Conservation (phyloP, 768 basidiomycete species). For the Suillus occidentalis region DNA sequence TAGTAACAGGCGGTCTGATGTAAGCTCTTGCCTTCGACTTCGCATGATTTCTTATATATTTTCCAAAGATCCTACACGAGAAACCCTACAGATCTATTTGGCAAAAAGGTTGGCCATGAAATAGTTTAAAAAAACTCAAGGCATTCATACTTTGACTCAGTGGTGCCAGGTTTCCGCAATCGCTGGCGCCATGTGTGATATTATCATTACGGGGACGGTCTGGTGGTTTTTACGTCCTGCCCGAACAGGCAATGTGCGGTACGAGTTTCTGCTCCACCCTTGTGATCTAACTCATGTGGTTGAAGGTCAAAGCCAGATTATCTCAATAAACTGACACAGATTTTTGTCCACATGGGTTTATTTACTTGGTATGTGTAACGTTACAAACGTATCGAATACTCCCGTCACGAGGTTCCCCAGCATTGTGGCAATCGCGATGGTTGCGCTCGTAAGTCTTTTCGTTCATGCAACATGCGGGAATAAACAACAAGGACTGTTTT, state of each 20-base stretch:
- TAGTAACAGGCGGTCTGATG: slow-evolving; percentile 10
- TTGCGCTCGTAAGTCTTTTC: slow-evolving; percentile 11
- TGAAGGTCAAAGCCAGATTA: slow-evolving; percentile 1
- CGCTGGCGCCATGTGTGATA: slow-evolving; percentile 22
- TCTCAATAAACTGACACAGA: slow-evolving; percentile 14
- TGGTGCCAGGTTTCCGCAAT: slow-evolving; percentile 10
- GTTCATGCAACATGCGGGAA: not conserved
- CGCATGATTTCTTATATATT: not conserved
- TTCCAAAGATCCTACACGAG: slow-evolving; percentile 12
- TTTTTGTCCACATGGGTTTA: slow-evolving; percentile 23
- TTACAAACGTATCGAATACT: not conserved
- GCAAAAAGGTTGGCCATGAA: slow-evolving; percentile 6
- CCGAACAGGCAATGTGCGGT: slow-evolving; percentile 16
- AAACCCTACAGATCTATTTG: slow-evolving; percentile 7
- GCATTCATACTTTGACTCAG: slow-evolving; percentile 6
- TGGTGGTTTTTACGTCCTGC: slow-evolving; percentile 16
- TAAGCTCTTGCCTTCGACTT: not conserved
- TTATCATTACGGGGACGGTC: slow-evolving; percentile 19
- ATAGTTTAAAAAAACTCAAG: not conserved
- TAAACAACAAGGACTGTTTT: not conserved
- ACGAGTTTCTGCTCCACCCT: not conserved
- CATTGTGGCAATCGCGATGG: slow-evolving; percentile 13
- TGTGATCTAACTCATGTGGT: not conserved
- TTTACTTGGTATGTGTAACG: slow-evolving; percentile 18
- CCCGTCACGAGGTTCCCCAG: slow-evolving; percentile 1